Evolutionary conservation across 2,329 filamentous ascomycete genomes (phyloP).

Genomic region (Hypomyces rosellus): DNA sequence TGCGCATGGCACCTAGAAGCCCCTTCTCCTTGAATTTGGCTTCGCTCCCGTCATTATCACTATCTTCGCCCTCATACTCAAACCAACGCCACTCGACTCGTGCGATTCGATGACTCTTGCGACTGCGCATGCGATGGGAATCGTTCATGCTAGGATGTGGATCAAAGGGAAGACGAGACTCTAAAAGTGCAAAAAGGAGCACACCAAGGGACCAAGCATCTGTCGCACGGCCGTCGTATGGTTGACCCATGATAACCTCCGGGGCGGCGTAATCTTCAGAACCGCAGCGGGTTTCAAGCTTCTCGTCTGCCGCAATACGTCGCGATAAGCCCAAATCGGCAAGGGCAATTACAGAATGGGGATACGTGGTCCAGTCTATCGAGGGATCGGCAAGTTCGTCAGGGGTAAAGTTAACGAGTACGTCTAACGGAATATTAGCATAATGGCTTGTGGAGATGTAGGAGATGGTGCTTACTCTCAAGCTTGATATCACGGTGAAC

Average conservation of each 20-base stretch:
- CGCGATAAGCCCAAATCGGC: constrained; percentile 89
- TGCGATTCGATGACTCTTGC: constrained; percentile 90
- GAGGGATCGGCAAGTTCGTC: constrained; percentile 57
- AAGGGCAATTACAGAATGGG: constrained; percentile 77
- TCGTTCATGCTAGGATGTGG: constrained; percentile 76
- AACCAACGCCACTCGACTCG: constrained; percentile 95
- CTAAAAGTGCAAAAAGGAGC: constrained; percentile 84
- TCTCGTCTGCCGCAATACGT: constrained; percentile 76
- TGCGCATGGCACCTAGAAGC: constrained; percentile 68
- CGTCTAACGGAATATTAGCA: constrained; percentile 51
- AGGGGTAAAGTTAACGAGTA: constrained; percentile 77
- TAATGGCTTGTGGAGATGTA: not conserved
- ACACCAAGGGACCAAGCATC: constrained; percentile 96
- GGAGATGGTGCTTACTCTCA: constrained; percentile 58
- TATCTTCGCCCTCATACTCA: constrained; percentile 74
- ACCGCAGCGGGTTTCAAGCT: constrained; percentile 88
- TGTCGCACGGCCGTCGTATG: constrained; percentile 85
- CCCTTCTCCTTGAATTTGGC: constrained; percentile 56
- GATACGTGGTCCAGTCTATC: constrained; percentile 67
- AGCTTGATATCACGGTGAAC: constrained; percentile 98
- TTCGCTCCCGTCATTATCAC: constrained; percentile 69
- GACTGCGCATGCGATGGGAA: constrained; percentile 66
- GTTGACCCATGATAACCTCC: constrained; percentile 90
- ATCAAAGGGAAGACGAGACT: constrained; percentile 90
- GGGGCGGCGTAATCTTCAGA: constrained; percentile 96